Base-by-base conservation (phyloP, 345 rosid species). In the Ailanthus altissimus region DNA sequence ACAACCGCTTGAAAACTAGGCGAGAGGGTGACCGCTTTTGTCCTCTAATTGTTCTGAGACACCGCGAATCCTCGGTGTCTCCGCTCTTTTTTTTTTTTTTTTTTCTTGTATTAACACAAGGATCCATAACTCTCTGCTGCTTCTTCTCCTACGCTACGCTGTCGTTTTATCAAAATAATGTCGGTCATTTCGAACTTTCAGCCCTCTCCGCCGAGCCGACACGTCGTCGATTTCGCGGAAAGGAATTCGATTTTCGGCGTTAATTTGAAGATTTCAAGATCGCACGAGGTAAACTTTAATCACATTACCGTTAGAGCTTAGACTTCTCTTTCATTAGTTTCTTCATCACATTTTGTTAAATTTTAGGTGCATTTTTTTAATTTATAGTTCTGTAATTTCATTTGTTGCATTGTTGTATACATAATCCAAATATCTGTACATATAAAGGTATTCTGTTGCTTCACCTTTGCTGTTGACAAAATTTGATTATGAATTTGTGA, bases 61-160 rank as follows among this genome's bases (percentile, higher is more conserved):
- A 77, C 67, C 70, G 72, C 59, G 6, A 26, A 54, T 62, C 80
- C 45, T 85, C 69, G 88, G 79, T 66, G 76, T 83, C 84, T 81
- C 84, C 88, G 81, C 86, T 67, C 77, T 73, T 32, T 2, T 51
- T 32, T 62, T 38, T 45, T 75, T 68, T 63, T 67, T 5, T 56
- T 47, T 26, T 56, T 40, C 5, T 13, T 20, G 5, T n/a, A n/a
- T n/a, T 18, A 2, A 5, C 42, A 51, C 7, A 36, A 28, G 11
- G 21, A 51, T 70, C 62, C 49, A 6, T 47, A 38, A 28, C 62
- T 71, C 21, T 10, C 46, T 2, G 26, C 23, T 9, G 25, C 43
- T 12, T 54, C 21, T n/a, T n/a, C n/a, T n/a, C n/a, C n/a, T n/a
- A n/a, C n/a, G n/a, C 49, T 38, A 9, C 63, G 45, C 62, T 16